phyloP scores from a whole-genome alignment of 208 protist genomes.

The Trypanosoma congolense region DNA sequence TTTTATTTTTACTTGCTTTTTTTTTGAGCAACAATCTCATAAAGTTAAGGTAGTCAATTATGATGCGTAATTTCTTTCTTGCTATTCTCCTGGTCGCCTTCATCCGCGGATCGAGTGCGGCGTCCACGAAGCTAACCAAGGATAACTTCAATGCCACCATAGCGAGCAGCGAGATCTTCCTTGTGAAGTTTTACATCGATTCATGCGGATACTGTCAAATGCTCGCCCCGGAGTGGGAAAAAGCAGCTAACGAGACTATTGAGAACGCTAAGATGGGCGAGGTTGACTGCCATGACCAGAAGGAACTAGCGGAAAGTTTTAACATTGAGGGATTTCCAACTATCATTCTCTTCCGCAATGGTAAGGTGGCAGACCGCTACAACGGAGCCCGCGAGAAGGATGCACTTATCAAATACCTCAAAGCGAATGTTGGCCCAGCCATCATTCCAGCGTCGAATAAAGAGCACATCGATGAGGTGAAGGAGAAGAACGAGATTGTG shows the following conservation, averaged over 20 bases:
- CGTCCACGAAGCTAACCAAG: constrained; percentile 50
- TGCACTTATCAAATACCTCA: constrained; percentile 60
- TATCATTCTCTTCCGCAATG: constrained; percentile 78
- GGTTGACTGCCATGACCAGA: constrained; percentile 84
- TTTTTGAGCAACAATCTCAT: too few species aligned
- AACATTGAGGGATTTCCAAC: constrained; percentile 82
- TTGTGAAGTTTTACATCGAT: constrained; percentile 93
- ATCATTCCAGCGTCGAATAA: constrained; percentile 25
- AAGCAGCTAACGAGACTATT: constrained; percentile 54
- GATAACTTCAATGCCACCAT: constrained; percentile 65
- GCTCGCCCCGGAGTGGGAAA: constrained; percentile 81
- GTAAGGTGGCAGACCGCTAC: constrained; percentile 55
- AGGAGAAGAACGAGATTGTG: constrained; percentile 29
- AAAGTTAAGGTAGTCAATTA: constrained; percentile 7
- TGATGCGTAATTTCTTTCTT: constrained; percentile 17
- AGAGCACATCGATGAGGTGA: constrained; percentile 63
- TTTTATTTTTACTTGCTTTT: constrained; percentile 9
- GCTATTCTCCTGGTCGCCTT: constrained; percentile 18
- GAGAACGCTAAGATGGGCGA: constrained; percentile 56
- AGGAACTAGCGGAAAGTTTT: constrained; percentile 40
- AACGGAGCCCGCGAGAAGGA: constrained; percentile 49
- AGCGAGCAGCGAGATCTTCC: constrained; percentile 32
- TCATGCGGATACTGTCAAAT: constrained; percentile 96
- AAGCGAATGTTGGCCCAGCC: constrained; percentile 44
- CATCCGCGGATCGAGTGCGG: constrained; percentile 24